Base-by-base conservation (phyloP, 2,329 filamentous ascomycete genomes). In the Orbilia javanica region DNA sequence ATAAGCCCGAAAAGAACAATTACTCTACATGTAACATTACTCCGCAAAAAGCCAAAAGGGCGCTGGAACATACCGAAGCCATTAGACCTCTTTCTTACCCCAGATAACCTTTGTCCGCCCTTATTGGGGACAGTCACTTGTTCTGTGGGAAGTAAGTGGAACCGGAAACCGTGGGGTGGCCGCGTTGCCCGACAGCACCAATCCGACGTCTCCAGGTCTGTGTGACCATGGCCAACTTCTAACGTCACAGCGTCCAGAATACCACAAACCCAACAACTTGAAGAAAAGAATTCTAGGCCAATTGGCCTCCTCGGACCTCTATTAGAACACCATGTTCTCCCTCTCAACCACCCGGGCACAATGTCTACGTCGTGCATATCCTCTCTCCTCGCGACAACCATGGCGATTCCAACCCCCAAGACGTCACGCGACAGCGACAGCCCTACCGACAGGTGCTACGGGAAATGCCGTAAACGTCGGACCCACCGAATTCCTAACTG, bases 381-480 rank as follows among this genome's bases (percentile, higher is more conserved):
- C 27, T 18, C 48, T 31, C 11, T 50, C 73, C 31, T n/a, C 50
- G 6, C 57, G 73, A 27, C 73, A 53, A 29, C 42, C 55, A 20
- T 70, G 18, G 50, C 73, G 48, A 63, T 62, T 77, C 31, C 73
- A 62, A 34, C 66, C 48, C 62, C 66, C 66, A 42, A 57, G 73
- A 25, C 48, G 73, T 34, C 66, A 71, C 50, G 66, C 57, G 44
- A 71, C 60, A 46, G 42, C 73, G 0, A 36, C 67, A 22, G 67
- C 66, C 8, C 3, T 53, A 10, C 57, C 72, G 4, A 42, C 57
- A 25, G 48, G 52, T 20, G 29, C 42, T 18, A 60, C 31, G 1
- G 46, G 53, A 13, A 64, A 42, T 42, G 55, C 55, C 1, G 55
- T 27, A 31, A 18, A 25, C 31, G 55, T 79, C 22, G 75, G 73